A percentile compares a stretch with the other conserved stretches of the same genome.
These are phyloP conservation scores for Thalia dealbata DNA, from an alignment of 176 grass and related monocot genomes.

Conservation along the genomic window DNA sequence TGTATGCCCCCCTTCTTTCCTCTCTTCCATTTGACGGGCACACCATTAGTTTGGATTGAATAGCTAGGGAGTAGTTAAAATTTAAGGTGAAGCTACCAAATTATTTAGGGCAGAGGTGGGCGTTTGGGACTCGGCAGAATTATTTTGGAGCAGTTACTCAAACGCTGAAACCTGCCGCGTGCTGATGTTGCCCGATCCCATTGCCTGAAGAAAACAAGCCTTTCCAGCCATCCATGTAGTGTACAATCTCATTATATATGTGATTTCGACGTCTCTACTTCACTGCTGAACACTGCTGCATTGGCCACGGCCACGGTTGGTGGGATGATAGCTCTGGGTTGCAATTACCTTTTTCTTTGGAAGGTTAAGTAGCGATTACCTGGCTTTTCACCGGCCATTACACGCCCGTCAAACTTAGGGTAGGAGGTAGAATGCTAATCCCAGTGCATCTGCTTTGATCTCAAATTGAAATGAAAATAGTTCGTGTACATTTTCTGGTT, in stretches of 20 bases:
- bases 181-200: background rate
- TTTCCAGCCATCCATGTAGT: background rate
- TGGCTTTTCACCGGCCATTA: background rate
- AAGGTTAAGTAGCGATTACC: background rate
- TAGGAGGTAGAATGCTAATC: background rate
- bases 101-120: background rate
- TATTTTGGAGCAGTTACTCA: background rate
- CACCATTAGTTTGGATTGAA: constrained; percentile 1
- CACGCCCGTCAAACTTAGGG: background rate
- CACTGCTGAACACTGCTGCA: background rate
- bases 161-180: background rate
- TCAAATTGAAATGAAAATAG: background rate
- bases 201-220: background rate
- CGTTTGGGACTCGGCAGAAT: background rate
- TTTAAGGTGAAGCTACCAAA: constrained; percentile 2
- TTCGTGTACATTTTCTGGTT: too few relatives aligned
- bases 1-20: constrained; percentile 1
- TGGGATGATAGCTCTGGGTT: background rate
- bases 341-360: too few relatives aligned
- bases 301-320: background rate
- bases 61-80: background rate
- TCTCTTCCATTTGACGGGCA: background rate
- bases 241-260: background rate
- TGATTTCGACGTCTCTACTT: background rate
- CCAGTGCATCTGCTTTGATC: background rate